phyloP scores from a whole-genome alignment of 2,329 filamentous ascomycete genomes.

The Claviceps cyperi region DNA sequence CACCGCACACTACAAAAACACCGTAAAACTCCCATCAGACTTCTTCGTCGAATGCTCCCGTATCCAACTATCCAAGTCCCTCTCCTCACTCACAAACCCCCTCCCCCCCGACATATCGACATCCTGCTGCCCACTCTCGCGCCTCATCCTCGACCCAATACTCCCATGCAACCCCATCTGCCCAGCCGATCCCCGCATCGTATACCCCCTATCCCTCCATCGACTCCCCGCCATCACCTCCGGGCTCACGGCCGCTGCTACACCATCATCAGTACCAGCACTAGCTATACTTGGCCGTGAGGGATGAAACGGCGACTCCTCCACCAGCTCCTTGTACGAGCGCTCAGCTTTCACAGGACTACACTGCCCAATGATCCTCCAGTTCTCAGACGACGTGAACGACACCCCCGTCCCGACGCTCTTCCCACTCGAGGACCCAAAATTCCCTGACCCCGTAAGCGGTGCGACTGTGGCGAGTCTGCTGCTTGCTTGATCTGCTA shows the following conservation, averaged over 20 bases:
- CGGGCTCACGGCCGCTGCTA: not conserved
- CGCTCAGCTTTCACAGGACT: constrained; percentile 15
- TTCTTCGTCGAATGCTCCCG: constrained; percentile 10
- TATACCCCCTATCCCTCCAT: constrained; percentile 2
- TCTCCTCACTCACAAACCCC: not conserved
- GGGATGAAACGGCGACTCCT: constrained; percentile 24
- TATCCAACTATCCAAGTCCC: constrained; percentile 2
- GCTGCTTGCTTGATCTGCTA: constrained; percentile 9
- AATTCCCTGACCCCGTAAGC: constrained; percentile 8
- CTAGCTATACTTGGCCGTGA: constrained; percentile 14
- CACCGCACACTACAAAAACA: constrained; percentile 10
- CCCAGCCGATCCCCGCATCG: not conserved
- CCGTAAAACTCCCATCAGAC: constrained; percentile 14
- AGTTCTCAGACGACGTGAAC: constrained; percentile 24
- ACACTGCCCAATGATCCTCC: constrained; percentile 16
- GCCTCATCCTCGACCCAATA: constrained; percentile 3
- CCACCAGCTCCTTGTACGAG: constrained; percentile 20
- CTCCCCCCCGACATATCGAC: constrained; percentile 8
- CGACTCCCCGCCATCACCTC: constrained; percentile 7
- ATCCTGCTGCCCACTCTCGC: constrained; percentile 2
- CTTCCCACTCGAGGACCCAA: constrained; percentile 8
- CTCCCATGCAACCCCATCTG: constrained; percentile 4
- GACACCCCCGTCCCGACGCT: constrained; percentile 17
- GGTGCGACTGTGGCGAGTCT: constrained; percentile 9
- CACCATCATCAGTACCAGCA: constrained; percentile 9